Base-by-base conservation (phyloP, 2,329 filamentous ascomycete genomes). In the Fusarium sp. region DNA sequence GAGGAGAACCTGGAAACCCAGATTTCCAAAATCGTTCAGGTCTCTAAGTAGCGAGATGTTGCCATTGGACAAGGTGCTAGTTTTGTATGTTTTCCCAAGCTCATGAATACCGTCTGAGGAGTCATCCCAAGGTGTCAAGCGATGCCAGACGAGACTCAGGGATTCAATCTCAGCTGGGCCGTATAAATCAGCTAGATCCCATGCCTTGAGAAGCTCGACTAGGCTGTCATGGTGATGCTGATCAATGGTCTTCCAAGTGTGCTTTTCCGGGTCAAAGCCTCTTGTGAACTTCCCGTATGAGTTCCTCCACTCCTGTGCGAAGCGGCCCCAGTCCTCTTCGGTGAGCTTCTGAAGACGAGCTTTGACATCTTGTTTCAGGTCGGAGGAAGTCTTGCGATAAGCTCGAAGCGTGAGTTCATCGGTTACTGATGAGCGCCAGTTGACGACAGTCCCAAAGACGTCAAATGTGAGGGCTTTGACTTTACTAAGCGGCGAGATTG, bases 361-460 rank as follows among this genome's bases (percentile, higher is more conserved):
- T 41, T 84, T 87, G 14, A 89, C 79, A 10, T 81, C 72, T 15
- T 83, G 82, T 0, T 88, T 77, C 10, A 91, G 79, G 42, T 83
- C 82, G 37, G 90, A 83, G 5, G 84, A 83, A 19, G 78, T 77
- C 74, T 88, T 87, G 63, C 83, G 80, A 33, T 81, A 78, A 19
- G 89, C 86, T 42, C 85, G 84, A 16, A 84, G 78, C 29, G 82
- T 79, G 52, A 96, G 86, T 60, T 89, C 88, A 14, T 85, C 82
- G 19, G 86, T 88, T 25, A 96, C 89, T 4, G 90, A 89, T 42
- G 84, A 84, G 63, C 93, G 91, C 93, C 93, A 95, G 83, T 95
- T 87, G 49, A 96, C 93, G 70, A 91, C 89, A 3, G 94, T 96
- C 73, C 93, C 93, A 80, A 95, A 94, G 75, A 94, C 88, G 82